phyloP scores from a whole-genome alignment of 495 filamentous ascomycete genomes.

The Apiosordaria backusii region DNA sequence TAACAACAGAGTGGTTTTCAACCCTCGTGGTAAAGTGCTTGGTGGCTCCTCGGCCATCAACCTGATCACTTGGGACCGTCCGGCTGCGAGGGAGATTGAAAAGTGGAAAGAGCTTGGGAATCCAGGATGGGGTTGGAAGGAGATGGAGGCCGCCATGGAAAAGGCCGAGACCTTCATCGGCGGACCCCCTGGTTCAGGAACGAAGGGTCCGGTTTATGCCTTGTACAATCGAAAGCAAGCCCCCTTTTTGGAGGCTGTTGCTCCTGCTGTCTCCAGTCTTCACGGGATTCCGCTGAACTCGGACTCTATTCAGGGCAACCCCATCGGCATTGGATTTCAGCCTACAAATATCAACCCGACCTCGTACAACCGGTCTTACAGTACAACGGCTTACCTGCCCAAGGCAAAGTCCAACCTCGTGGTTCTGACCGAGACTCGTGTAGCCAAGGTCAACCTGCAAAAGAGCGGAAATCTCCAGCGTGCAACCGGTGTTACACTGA shows the following conservation, averaged over 20 bases:
- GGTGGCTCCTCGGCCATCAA: slow-evolving; percentile 43
- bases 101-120: slow-evolving; percentile 55
- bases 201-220: slow-evolving; percentile 32
- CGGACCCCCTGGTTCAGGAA: slow-evolving; percentile 12
- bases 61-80: slow-evolving; percentile 53
- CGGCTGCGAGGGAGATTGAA: slow-evolving; percentile 53
- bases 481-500: slow-evolving; percentile 32
- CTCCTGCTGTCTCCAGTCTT: slow-evolving; percentile 30
- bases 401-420: slow-evolving; percentile 22
- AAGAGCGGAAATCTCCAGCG: slow-evolving; percentile 4
- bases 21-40: slow-evolving; percentile 49
- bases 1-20: slow-evolving; percentile 28
- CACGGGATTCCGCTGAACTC: slow-evolving; percentile 32
- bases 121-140: slow-evolving; percentile 54
- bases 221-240: slow-evolving; percentile 35
- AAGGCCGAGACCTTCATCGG: slow-evolving; percentile 36
- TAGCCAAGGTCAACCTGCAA: slow-evolving; percentile 25
- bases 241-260: slow-evolving; percentile 22
- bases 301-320: slow-evolving; percentile 36
- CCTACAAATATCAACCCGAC: slow-evolving; percentile 37
- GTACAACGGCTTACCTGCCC: slow-evolving; percentile 30
- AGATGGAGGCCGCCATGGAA: slow-evolving; percentile 35
- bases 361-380: slow-evolving; percentile 40
- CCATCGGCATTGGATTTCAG: slow-evolving; percentile 37
- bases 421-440: slow-evolving; percentile 21